Evolutionary conservation across 2,329 filamentous ascomycete genomes (phyloP).

Genomic region (Fusarium sp.): DNA sequence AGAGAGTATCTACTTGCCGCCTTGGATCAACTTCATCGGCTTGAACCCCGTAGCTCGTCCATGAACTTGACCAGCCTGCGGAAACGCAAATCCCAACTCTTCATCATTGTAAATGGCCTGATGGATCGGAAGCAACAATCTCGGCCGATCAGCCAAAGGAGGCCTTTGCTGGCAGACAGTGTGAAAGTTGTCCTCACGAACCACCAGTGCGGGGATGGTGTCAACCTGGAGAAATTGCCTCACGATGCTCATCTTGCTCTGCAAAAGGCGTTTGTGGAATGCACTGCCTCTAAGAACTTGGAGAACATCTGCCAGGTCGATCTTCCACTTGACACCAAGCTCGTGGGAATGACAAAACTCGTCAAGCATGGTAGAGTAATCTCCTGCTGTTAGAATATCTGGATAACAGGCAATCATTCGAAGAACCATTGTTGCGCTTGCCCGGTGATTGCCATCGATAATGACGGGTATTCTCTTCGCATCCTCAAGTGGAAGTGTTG

Average conservation of each 20-base stretch:
- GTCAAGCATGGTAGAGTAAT: background rate
- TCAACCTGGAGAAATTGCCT: background rate
- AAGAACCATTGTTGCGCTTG: background rate
- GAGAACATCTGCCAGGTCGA: background rate
- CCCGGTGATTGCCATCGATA: background rate
- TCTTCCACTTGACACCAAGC: background rate
- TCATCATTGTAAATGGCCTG: constrained; percentile 4
- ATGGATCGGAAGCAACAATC: background rate
- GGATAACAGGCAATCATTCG: background rate
- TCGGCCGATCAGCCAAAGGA: background rate
- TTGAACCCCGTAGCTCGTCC: background rate
- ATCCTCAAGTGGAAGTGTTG: background rate
- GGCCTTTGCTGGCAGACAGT: background rate
- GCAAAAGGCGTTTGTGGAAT: background rate
- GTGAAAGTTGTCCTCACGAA: constrained; percentile 1
- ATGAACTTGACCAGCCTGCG: background rate
- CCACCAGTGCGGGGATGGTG: background rate
- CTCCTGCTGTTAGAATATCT: background rate
- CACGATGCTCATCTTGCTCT: background rate
- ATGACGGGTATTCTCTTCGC: background rate
- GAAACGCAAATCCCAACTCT: background rate
- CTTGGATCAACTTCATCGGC: background rate
- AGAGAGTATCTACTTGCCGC: background rate
- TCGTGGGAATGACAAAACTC: background rate
- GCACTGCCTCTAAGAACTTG: background rate